Evolutionary conservation across 768 basidiomycete species (phyloP), one percentile per base, ranked within the genome.

Genomic region (Boletus reticuloceps): DNA sequence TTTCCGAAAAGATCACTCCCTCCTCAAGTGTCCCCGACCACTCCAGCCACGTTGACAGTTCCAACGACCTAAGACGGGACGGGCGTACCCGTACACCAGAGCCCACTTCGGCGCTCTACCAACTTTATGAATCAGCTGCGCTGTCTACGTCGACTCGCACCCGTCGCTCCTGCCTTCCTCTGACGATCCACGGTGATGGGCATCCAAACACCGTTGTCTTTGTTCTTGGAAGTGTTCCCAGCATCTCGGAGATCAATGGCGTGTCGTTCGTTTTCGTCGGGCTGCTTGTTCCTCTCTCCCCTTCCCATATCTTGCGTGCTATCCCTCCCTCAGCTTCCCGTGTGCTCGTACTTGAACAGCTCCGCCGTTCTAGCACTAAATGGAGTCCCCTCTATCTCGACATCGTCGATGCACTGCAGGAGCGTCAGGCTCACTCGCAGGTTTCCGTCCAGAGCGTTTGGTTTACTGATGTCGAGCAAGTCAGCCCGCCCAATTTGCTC

Each of bases 331-430:
- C 85, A 3, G 81, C 79, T 29, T 80, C 78, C 16, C 84, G 82
- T 20, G 80, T 96, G 51, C 74, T 95, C 54, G 86, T 95, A 17
- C 79, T 95, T 12, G 94, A 96, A 66, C 92, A 94, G 68, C 75
- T 89, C 8, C 79, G 79, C 63, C 77, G 74, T 59, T 91, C 88
- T 82, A 79, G 81, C n/a, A 85, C 84, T 38, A 91, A 91, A 70
- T 95, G 90, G 89, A 86, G 89, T 1, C 89, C 92, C 0, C 72
- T 96, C 5, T 96, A 89, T 70, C 81, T 97, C 48, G 93, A 95
- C 34, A 75, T 94, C 25, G 79, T 90, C 45, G 79, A 79, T 51
- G 85, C 86, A 14, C 70, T 94, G 34, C 91, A 93, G 58, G 76
- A 82, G 42, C 77, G 78, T 44, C 77, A 79, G 29, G 55, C 72